A percentile compares a stretch with the other conserved stretches of the same genome.
These are phyloP conservation scores for Aquilaria malaccensis DNA, from an alignment of 345 rosid genomes.

Conservation along the genomic window DNA sequence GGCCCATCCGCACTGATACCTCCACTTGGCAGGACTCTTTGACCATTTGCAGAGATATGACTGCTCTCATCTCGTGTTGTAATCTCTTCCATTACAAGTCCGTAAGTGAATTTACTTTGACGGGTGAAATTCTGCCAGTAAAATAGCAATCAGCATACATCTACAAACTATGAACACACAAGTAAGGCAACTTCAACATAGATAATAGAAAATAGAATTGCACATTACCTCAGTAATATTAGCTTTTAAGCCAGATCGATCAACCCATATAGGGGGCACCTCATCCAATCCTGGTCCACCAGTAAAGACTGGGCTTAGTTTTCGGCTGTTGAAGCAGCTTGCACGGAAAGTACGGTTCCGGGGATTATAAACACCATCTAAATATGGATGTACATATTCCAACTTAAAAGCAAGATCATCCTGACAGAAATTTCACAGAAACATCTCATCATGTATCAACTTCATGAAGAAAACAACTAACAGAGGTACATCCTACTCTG, in stretches of 20 bases:
- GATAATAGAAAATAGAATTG: constrained; percentile 4
- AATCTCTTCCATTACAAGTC: constrained; percentile 98
- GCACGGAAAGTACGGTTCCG: constrained; percentile 83
- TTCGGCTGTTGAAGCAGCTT: constrained; percentile 94
- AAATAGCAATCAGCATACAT: constrained; percentile 7
- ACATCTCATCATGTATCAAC: not conserved
- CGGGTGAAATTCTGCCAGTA: constrained; percentile 81
- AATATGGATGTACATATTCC: constrained; percentile 94
- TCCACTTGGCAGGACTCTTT: constrained; percentile 89
- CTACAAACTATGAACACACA: not conserved
- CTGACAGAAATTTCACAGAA: constrained; percentile 25
- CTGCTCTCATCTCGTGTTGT: constrained; percentile 97
- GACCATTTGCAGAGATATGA: constrained; percentile 81
- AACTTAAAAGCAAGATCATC: constrained; percentile 99
- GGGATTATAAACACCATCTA: constrained; percentile 73
- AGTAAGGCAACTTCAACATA: not conserved
- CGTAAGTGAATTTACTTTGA: constrained; percentile 97
- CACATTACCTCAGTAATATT: constrained; percentile 85
- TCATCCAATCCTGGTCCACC: constrained; percentile 98
- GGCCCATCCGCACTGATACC: constrained; percentile 99
- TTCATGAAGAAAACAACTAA: constrained; percentile 1
- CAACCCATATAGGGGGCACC: constrained; percentile 99
- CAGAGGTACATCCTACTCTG: too few relatives aligned
- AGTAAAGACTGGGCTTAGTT: constrained; percentile 95
- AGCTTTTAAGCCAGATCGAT: constrained; percentile 91